phyloP scores from a whole-genome alignment of 495 filamentous ascomycete species.

The Parmelia sp. region DNA sequence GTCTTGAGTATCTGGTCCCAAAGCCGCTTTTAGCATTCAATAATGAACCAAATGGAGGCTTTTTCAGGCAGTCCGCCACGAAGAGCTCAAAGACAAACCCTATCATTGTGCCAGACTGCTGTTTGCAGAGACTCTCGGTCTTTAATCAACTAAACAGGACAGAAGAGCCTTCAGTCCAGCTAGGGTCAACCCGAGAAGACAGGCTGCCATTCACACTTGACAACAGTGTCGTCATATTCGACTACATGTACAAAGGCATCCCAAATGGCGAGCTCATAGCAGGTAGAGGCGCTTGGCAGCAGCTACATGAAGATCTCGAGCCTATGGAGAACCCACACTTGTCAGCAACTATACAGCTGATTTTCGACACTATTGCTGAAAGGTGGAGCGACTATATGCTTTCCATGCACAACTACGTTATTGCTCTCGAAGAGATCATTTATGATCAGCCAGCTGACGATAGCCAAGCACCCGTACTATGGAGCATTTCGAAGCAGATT shows the following conservation, averaged over 20 bases:
- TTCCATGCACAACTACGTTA: slow-evolving; percentile 19
- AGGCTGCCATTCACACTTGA: slow-evolving; percentile 4
- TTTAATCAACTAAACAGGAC: slow-evolving; percentile 13
- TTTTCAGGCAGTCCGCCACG: background rate
- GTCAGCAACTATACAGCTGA: slow-evolving; percentile 10
- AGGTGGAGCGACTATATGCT: slow-evolving; percentile 22
- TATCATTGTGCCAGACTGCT: slow-evolving; percentile 6
- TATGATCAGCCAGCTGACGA: slow-evolving; percentile 50
- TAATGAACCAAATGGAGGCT: background rate
- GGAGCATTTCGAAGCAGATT: slow-evolving; percentile 42
- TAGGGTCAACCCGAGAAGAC: background rate
- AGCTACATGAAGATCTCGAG: slow-evolving; percentile 12
- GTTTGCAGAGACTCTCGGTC: slow-evolving; percentile 16
- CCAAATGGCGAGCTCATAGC: slow-evolving; percentile 1
- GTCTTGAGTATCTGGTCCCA: slow-evolving; percentile 17
- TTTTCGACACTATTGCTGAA: slow-evolving; percentile 17
- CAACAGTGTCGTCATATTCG: slow-evolving; percentile 15
- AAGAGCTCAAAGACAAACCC: background rate
- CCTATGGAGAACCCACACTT: background rate
- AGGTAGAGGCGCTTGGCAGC: slow-evolving; percentile 5
- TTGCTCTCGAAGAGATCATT: slow-evolving; percentile 45
- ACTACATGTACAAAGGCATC: slow-evolving; percentile 4
- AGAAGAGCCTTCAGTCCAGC: background rate
- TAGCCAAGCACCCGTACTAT: slow-evolving; percentile 43
- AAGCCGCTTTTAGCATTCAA: background rate